Evolutionary conservation across 352 stramenopile genomes (phyloP), one percentile per base, ranked within the genome.

Genomic region (Pythium brassicae): DNA sequence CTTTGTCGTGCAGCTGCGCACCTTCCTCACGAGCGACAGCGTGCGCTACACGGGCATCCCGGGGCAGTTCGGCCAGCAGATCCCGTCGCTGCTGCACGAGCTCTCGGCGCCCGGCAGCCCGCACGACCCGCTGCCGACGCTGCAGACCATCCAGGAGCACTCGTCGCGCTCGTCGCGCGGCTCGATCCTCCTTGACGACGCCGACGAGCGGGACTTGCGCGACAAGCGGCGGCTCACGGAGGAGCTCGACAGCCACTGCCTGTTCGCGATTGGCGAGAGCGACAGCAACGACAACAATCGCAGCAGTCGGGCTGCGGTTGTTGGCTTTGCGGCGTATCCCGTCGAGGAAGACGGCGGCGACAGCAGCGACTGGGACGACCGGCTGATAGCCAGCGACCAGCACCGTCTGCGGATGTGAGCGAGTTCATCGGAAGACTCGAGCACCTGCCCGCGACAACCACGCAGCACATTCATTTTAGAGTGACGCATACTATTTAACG

Each of bases 11-110:
- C 76, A 87, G 47, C 46, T 88, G 25, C 68, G 78, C 12, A 78
- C 63, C 9, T 92, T 92, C 56, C 52, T 92, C 20, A 86, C 74
- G 11, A 71, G 67, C 19, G 81, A 84, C 27, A 64, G 63, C 23
- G 70, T 75, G 48, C 65, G 65, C 14, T 84, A 75, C 64, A 64
- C 63, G 20, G 62, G 64, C 17, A 73, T 79, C 35, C 66, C 71
- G 0, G 74, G 65, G 12, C 60, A 57, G 5, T 66, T 66, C 27
- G 68, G 66, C 23, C 60, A 70, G 20, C 55, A 61, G 12, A 72
- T 89, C 37, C 76, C 74, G 11, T 72, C 67, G 43, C 52, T 89
- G 7, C 55, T 89, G 26, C 73, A 63, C 27, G 67, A 85, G 53
- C 55, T 86, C 32, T 68, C 74, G 57, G 46, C 61, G 4, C 50